Evolutionary conservation across 257 asterid species (phyloP), one percentile per base, ranked within the genome.

Genomic region (Henckelia pumila): DNA sequence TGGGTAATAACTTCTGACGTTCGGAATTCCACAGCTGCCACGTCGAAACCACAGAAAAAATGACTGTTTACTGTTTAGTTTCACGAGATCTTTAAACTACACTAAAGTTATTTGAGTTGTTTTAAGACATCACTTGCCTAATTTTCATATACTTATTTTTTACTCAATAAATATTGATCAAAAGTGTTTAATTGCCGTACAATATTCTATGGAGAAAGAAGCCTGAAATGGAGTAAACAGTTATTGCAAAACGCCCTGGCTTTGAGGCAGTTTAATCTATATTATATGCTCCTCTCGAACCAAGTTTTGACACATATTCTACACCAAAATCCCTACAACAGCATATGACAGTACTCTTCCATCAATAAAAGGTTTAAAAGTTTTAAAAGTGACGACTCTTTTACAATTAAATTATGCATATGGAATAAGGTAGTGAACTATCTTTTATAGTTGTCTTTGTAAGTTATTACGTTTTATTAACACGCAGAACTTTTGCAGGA

Each of bases 401-500:
- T 63, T 60, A 29, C 3, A n/a, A 57, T 25, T 63, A 29, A 30
- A 35, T 14, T 19, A 22, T 55, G 58, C 30, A 30, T 65, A 49
- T 28, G 47, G 37, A 50, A 49, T 28, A 8, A 64, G 50, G 63
- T 50, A 25, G 32, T 56, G 23, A 61, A 60, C 55, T 33, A 22
- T 19, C 14, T 35, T 23, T 11, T 61, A 20, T 26, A 32, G 62
- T 44, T 21, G 11, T 50, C 40, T 63, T 30, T 59, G 8, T 69
- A 37, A 13, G 66, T 22, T 50, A 21, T 35, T 30, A 33, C 8
- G 53, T 26, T 61, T 23, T 64, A 22, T 24, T 28, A 61, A 64
- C 40, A 14, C 44, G 6, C 68, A 30, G 24, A 58, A 10, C 14
- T 69, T 73, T 79, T 68, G 73, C 83, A 91, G 98, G 99, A 84